Base-by-base conservation (phyloP, 495 filamentous ascomycete species). In the Aspergillus affinis region DNA sequence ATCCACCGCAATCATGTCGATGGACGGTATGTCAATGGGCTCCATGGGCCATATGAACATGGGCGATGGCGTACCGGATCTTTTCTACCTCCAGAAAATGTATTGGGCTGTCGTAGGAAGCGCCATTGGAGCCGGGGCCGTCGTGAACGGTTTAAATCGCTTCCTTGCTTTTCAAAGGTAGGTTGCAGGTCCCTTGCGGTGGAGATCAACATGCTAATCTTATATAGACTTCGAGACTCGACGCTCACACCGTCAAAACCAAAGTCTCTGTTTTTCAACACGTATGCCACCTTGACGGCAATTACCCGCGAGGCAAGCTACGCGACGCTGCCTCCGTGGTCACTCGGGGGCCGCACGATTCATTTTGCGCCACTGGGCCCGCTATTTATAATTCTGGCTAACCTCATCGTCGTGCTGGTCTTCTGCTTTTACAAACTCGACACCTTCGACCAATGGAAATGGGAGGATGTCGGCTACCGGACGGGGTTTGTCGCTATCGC, bases 401-500 rank as follows among this genome's bases (percentile, higher is more conserved):
- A 80, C 45, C 62, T 80, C 6, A 54, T 78, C 51, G 62, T 71
- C 27, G 65, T 79, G 4, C 52, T 79, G 12, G 70, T 75, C 48
- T 70, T 80, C 44, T 77, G 72, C 53, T 79, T 78, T 63, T 79
- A 78, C 58, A 70, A 74, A 23, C 64, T 78, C 7, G 69, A 78
- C 60, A 68, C 71, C 5, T 50, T 57, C 4, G 69, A 80, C 54
- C 64, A 72, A 32, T 78, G 75, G 73, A 61, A 72, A 45, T 90
- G 82, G 80, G 90, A 95, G 69, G 77, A 84, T 52, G 82, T 94
- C 55, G 91, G 84, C 8, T 92, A 87, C 67, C 86, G 91, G 46
- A 85, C 85, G 48, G 91, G 86, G 7, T 93, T 86, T 78, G 79
- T 96, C 41, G 82, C 90, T 18, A 79, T 91, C 58, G 85, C 84